phyloP scores from a whole-genome alignment of 257 asterid species.

The Rehmannia glutinosa region DNA sequence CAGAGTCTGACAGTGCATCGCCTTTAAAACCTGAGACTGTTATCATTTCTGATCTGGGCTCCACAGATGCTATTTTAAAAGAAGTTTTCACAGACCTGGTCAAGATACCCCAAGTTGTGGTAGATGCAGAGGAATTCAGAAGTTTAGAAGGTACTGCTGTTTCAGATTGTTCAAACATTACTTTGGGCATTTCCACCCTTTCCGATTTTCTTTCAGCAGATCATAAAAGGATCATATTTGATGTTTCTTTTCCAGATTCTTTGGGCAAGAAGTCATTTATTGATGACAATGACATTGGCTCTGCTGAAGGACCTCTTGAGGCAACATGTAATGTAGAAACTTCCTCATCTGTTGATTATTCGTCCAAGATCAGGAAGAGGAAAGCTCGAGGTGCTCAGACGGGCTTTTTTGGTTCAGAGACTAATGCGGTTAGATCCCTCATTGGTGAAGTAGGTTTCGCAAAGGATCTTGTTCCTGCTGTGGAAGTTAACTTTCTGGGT shows the following conservation, averaged over 20 bases:
- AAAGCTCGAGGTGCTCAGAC: constrained; percentile 30
- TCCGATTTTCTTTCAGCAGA: constrained; percentile 26
- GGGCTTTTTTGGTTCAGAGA: constrained; percentile 22
- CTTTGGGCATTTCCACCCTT: constrained; percentile 8
- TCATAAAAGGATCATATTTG: constrained; percentile 17
- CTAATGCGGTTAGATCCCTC: constrained; percentile 13
- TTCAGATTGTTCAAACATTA: constrained; percentile 25
- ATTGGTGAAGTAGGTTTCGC: constrained; percentile 23
- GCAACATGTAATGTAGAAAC: constrained; percentile 17
- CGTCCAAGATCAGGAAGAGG: constrained; percentile 40
- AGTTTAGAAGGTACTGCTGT: constrained; percentile 18
- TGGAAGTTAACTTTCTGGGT: constrained; percentile 26
- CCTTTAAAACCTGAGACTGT: constrained; percentile 26
- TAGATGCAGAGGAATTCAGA: constrained; percentile 17
- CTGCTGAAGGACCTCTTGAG: constrained; percentile 21
- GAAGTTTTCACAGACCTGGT: constrained; percentile 16
- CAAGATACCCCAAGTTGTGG: constrained; percentile 15
- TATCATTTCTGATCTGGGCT: constrained; percentile 17
- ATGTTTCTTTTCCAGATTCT: constrained; percentile 16
- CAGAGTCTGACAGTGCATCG: constrained; percentile 24
- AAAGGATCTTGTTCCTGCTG: constrained; percentile 29
- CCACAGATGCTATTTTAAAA: constrained; percentile 25
- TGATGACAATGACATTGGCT: constrained; percentile 4
- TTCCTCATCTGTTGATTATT: constrained; percentile 24
- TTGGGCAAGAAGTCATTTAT: constrained; percentile 12